Percentiles rank a stretch among this genome's conserved stretches.
These are phyloP conservation scores for Verticillium nonalfalfae DNA, from an alignment of 2,329 filamentous ascomycete species.

Conservation along the genomic window DNA sequence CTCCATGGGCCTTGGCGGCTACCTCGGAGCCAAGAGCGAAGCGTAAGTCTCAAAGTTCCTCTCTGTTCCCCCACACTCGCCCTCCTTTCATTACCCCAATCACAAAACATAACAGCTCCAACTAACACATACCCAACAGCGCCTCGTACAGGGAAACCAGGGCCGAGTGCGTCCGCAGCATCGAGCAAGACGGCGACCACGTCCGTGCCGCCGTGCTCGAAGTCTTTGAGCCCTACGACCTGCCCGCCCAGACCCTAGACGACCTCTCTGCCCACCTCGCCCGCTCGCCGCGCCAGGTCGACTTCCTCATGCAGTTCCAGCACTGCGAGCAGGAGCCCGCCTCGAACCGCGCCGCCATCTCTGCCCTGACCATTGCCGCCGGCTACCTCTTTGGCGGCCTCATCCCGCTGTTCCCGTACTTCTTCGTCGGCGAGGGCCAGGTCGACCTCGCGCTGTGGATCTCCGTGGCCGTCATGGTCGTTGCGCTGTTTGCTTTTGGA, in stretches of 20 bases:
- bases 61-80: slow-evolving; percentile 1
- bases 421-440: slow-evolving; percentile 37
- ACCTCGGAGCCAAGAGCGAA: slow-evolving; percentile 59
- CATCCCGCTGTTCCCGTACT: slow-evolving; percentile 66
- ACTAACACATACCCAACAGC: slow-evolving; percentile 1
- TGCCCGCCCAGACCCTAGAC: slow-evolving; percentile 24
- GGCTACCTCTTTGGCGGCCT: slow-evolving; percentile 67
- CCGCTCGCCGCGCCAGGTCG: slow-evolving; percentile 33
- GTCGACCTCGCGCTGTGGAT: slow-evolving; percentile 47
- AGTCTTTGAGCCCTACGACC: slow-evolving; percentile 43
- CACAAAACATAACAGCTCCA: background rate
- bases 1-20: slow-evolving; percentile 71
- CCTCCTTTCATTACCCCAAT: no score
- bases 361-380: slow-evolving; percentile 58
- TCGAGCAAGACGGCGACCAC: slow-evolving; percentile 34
- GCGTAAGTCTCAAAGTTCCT: slow-evolving; percentile 5
- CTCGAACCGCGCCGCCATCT: slow-evolving; percentile 40
- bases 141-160: slow-evolving; percentile 15
- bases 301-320: slow-evolving; percentile 57
- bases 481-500: slow-evolving; percentile 58
- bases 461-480: slow-evolving; percentile 53
- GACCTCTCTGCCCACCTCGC: slow-evolving; percentile 10
- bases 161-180: slow-evolving; percentile 32
- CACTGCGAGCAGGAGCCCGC: slow-evolving; percentile 39
- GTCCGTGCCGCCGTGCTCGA: slow-evolving; percentile 35